Evolutionary conservation across 2,329 filamentous ascomycete genomes (phyloP).

Genomic region (Byssothecium circinans): DNA sequence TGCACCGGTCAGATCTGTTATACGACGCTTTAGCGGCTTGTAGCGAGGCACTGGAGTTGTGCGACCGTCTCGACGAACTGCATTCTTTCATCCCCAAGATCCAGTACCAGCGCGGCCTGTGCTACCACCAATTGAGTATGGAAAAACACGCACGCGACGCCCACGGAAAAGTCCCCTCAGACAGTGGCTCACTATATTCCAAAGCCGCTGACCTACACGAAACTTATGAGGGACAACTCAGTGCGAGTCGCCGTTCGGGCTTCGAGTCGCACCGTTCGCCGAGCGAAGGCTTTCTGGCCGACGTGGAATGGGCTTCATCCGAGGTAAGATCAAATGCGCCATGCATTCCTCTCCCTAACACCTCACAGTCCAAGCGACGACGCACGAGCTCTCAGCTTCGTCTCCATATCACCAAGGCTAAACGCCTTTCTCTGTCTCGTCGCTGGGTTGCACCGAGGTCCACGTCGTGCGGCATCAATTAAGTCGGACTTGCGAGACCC

Average conservation of each 20-base stretch:
- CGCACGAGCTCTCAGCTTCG: conserved; percentile 26
- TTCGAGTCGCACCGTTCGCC: conserved; percentile 33
- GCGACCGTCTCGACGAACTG: conserved; percentile 23
- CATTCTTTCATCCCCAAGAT: conserved; percentile 25
- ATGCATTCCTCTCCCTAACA: too few species aligned
- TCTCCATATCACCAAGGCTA: conserved; percentile 24
- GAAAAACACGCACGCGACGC: conserved; percentile 25
- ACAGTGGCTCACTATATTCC: conserved; percentile 11
- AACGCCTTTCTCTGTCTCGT: conserved; percentile 26
- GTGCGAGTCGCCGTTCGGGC: conserved; percentile 25
- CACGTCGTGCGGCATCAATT: conserved; percentile 5
- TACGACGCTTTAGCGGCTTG: conserved; percentile 35
- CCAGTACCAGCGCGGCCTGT: conserved; percentile 29
- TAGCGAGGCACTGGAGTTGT: conserved; percentile 35
- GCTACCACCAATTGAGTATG: conserved; percentile 27
- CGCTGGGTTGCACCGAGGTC: conserved; percentile 8
- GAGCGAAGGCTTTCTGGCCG: conserved; percentile 19
- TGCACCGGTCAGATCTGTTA: conserved; percentile 26
- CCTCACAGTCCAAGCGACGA: conserved; percentile 21
- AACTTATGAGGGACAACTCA: conserved; percentile 24
- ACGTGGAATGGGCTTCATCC: conserved; percentile 16
- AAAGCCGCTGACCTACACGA: conserved; percentile 16
- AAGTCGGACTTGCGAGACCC: too few species aligned
- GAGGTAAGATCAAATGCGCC: conserved; percentile 13
- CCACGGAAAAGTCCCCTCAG: conserved; percentile 15